phyloP scores from a whole-genome alignment of 106 monocot genomes.

The Platanthera guangdongensis region DNA sequence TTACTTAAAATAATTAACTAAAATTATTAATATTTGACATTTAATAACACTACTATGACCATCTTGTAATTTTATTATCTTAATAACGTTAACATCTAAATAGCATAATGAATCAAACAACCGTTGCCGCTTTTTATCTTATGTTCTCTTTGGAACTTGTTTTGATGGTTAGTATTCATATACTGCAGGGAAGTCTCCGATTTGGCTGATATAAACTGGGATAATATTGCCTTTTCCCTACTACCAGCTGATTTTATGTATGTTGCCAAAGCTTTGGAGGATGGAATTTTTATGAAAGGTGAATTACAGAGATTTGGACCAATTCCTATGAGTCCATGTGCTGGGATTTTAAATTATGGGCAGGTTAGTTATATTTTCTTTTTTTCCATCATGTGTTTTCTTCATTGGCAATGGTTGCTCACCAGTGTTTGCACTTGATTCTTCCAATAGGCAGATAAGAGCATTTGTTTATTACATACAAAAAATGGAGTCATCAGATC shows the following conservation, averaged over 20 bases:
- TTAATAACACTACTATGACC: too few species aligned
- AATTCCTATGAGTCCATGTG: conserved; percentile 46
- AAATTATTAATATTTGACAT: too few species aligned
- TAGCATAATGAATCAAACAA: too few species aligned
- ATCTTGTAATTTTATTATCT: too few species aligned
- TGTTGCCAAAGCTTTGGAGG: conserved; percentile 42
- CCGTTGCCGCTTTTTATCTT: neutral
- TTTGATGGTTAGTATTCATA: conserved; percentile 7
- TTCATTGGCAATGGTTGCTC: neutral
- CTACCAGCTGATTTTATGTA: conserved; percentile 84
- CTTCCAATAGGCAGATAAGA: neutral
- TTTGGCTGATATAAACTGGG: conserved; percentile 62
- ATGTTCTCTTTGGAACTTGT: neutral
- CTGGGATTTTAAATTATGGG: conserved; percentile 65
- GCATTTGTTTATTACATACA: neutral
- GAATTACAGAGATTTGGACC: conserved; percentile 62
- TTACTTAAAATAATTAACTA: too few species aligned
- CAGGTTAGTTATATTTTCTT: conserved; percentile 29
- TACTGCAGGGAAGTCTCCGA: conserved; percentile 36
- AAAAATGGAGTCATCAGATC: too few species aligned
- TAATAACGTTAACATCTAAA: too few species aligned
- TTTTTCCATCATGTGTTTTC: neutral
- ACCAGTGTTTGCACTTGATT: neutral
- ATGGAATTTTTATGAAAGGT: conserved; percentile 47
- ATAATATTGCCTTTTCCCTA: conserved; percentile 62